Evolutionary conservation across 192 early-diverging fungal species (phyloP), one percentile per base, ranked within the genome.

Genomic region (Linnemannia elongata): DNA sequence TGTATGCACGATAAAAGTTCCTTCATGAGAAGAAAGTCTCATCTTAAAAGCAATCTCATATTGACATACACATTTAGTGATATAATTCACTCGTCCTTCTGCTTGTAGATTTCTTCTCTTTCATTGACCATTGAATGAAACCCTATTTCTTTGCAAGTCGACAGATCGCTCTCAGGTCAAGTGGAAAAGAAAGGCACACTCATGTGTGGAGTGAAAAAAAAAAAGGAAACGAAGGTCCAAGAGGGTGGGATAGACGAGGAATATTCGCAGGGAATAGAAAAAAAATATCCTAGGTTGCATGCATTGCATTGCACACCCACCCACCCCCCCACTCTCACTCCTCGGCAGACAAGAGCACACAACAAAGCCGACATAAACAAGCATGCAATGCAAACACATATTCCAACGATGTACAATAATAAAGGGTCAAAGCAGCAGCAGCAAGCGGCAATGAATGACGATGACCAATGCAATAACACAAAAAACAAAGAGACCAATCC

Each of bases 341-440:
- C 47, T 49, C 47, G 47, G 47, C 47, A 49, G 20, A 49, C 47
- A 49, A 15, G 47, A 17, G 17, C 47, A 49, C 38, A 38, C 38
- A 49, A 20, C 47, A 49, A 20, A 30, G 55, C 7, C n/a, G 1
- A 55, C 52, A 57, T 27, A 27, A 63, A 63, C 60, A 63, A 63
- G 33, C 10, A 30, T 13, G 60, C 60, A 63, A 30, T 10, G n/a
- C 12, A 30, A 27, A 8, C n/a, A 63, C 22, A 30, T 13, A 63
- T 13, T 27, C 30, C 27, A 30, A 27, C 60, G 27, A 30, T 30
- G 27, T 10, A 3, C 10, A 1, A 30, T 30, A 63, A 63, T 63
- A 63, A 63, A 63, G 60, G 60, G n/a, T 63, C 60, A 63, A 63
- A n/a, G 60, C 60, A 60, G 52, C 22, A 52, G 54, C 22, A n/a